A percentile compares a stretch with the other conserved stretches of the same genome.
Conservation (phyloP, 2,329 filamentous ascomycete species). For the Mycosphaerella arachidis region DNA sequence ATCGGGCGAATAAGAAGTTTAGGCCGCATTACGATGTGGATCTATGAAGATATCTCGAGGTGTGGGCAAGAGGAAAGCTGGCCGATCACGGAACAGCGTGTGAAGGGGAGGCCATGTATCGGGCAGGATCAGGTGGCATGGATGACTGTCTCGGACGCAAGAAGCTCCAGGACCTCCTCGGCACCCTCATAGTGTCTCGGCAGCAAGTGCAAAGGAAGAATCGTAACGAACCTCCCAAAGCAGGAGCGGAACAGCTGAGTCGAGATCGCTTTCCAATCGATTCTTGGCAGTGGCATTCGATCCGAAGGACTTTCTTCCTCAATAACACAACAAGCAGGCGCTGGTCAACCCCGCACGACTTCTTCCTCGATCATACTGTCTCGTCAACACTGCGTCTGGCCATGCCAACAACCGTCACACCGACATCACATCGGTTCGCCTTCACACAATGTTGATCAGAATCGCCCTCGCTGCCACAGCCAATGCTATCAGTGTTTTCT, state of each 20-base stretch:
- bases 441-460: background rate
- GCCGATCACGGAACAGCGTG: background rate
- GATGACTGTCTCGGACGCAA: no score
- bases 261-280: background rate
- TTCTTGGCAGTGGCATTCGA: background rate
- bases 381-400: background rate
- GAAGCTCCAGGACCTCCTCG: no score
- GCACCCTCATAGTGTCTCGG: background rate
- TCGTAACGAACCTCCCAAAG: background rate
- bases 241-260: background rate
- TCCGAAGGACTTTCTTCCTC: background rate
- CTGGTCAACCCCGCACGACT: background rate
- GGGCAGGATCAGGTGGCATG: no score
- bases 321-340: background rate
- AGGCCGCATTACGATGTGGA: slow-evolving; percentile 75
- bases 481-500: background rate
- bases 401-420: no score
- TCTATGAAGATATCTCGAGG: slow-evolving; percentile 50
- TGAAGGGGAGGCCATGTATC: background rate
- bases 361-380: background rate
- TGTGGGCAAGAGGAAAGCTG: background rate
- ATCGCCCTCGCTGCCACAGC: background rate
- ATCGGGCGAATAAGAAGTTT: slow-evolving; percentile 87
- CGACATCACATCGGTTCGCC: background rate
- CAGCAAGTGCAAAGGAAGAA: background rate